Conservation (phyloP, 2,329 filamentous ascomycete species). For the Gremmenia infestans region DNA sequence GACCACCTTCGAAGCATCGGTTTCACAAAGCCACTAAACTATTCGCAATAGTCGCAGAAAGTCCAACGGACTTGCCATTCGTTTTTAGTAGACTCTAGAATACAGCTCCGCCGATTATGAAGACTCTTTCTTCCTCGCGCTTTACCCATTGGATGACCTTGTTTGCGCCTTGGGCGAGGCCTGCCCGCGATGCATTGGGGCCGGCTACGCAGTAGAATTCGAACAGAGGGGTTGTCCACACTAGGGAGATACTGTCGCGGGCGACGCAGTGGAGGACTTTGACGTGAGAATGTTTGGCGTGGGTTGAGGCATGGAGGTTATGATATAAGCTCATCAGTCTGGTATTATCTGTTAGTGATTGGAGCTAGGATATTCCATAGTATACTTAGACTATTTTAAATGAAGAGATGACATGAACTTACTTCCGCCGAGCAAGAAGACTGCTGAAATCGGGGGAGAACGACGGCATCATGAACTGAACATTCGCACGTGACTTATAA, state of each 20-base stretch:
- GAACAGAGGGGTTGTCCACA: slow-evolving; percentile 87
- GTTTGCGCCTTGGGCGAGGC: slow-evolving; percentile 80
- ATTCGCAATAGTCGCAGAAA: background rate
- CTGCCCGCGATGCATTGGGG: slow-evolving; percentile 57
- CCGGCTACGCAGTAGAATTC: slow-evolving; percentile 95
- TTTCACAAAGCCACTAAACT: background rate
- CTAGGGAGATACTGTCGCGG: slow-evolving; percentile 72
- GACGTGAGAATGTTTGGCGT: slow-evolving; percentile 75
- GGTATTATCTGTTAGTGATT: slow-evolving; percentile 5
- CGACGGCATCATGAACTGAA: slow-evolving; percentile 91
- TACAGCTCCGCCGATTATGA: slow-evolving; percentile 97
- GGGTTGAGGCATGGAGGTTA: slow-evolving; percentile 76
- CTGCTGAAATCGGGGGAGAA: slow-evolving; percentile 63
- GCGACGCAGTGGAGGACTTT: slow-evolving; percentile 80
- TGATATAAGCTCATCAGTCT: slow-evolving; percentile 81
- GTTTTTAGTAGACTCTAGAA: slow-evolving; percentile 36
- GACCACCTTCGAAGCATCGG: background rate
- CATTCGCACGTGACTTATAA: slow-evolving; percentile 90
- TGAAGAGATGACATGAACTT: slow-evolving; percentile 20
- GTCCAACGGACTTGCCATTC: background rate
- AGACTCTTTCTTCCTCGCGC: slow-evolving; percentile 86
- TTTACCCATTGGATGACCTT: slow-evolving; percentile 88
- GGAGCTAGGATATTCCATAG: background rate
- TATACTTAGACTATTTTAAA: background rate
- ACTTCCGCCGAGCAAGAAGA: slow-evolving; percentile 58